A percentile compares a stretch with the other conserved stretches of the same genome.
phyloP scores from a whole-genome alignment of 2,329 filamentous ascomycete genomes.

The Penicillium sp. region DNA sequence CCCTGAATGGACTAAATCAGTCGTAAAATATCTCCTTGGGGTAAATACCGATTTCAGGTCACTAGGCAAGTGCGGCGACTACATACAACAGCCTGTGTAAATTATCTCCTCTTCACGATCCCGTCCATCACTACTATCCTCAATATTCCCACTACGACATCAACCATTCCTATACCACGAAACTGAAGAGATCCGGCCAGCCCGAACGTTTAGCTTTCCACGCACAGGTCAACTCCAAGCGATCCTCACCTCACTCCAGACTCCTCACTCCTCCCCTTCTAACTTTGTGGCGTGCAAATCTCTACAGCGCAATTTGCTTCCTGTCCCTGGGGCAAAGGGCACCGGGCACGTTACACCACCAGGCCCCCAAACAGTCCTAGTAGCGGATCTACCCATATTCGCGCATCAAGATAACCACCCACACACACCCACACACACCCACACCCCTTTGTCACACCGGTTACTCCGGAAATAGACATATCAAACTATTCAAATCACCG shows the following conservation, averaged over 20 bases:
- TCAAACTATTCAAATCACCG: not conserved
- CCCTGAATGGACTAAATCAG: not conserved
- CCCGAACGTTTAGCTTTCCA: not conserved
- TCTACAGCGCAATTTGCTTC: constrained; percentile 1
- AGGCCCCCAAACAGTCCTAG: constrained; percentile 7
- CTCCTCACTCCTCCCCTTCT: not conserved
- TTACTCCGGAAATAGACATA: not conserved
- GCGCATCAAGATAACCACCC: not conserved
- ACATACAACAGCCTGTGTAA: not conserved
- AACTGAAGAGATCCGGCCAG: not conserved
- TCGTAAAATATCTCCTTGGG: not conserved
- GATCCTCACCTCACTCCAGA: not conserved
- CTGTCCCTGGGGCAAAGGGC: not conserved
- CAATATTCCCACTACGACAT: not conserved
- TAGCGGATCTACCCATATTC: constrained; percentile 15
- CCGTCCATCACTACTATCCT: not conserved
- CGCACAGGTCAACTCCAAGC: constrained; percentile 8
- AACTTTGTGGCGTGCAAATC: constrained; percentile 13
- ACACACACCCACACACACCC: too few relatives aligned
- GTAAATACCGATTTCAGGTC: not conserved
- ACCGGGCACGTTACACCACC: not conserved
- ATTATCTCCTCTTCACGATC: too few relatives aligned
- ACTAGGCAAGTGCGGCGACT: not conserved
- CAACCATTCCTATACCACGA: not conserved
- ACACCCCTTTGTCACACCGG: not conserved